These are phyloP conservation scores for Porcisia hertigi DNA, from an alignment of 208 protist species.

Conservation along the genomic window DNA sequence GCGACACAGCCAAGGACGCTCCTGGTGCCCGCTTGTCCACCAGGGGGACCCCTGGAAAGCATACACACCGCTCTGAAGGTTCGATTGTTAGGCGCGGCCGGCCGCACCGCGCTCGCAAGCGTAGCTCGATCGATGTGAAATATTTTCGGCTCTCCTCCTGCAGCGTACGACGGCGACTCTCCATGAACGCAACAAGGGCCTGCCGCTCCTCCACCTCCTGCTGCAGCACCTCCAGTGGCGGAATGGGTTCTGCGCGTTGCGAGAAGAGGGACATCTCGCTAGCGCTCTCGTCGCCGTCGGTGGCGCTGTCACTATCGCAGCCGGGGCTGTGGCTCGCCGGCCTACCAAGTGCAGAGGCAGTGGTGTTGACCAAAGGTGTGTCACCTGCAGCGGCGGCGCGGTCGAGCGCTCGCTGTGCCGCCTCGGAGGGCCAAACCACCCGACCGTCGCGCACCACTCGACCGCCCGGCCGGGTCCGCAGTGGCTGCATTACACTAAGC, in stretches of 20 bases:
- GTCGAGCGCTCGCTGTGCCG: slow-evolving; percentile 45
- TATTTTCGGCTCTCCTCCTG: slow-evolving; percentile 50
- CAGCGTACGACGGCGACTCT: slow-evolving; percentile 44
- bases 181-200: slow-evolving; percentile 63
- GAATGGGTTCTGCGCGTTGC: slow-evolving; percentile 19
- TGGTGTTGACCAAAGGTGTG: slow-evolving; percentile 1
- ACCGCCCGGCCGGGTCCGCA: slow-evolving; percentile 52
- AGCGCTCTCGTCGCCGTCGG: slow-evolving; percentile 20
- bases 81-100: slow-evolving; percentile 69
- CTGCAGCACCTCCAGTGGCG: slow-evolving; percentile 51
- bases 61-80: slow-evolving; percentile 54
- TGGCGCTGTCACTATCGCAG: neutral
- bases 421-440: slow-evolving; percentile 40
- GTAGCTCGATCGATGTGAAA: slow-evolving; percentile 83
- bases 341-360: neutral
- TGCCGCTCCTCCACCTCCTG: slow-evolving; percentile 69
- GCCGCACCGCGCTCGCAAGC: slow-evolving; percentile 74
- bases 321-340: neutral
- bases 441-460: slow-evolving; percentile 56
- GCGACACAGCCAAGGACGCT: slow-evolving; percentile 3
- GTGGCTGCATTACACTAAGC: slow-evolving; percentile 57
- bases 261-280: neutral
- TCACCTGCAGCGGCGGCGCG: slow-evolving; percentile 12
- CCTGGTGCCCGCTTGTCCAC: slow-evolving; percentile 1
- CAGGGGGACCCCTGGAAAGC: slow-evolving; percentile 43